Base-by-base conservation (phyloP, 2,329 filamentous ascomycete species). In the Ophiostoma novo-ulmi region DNA sequence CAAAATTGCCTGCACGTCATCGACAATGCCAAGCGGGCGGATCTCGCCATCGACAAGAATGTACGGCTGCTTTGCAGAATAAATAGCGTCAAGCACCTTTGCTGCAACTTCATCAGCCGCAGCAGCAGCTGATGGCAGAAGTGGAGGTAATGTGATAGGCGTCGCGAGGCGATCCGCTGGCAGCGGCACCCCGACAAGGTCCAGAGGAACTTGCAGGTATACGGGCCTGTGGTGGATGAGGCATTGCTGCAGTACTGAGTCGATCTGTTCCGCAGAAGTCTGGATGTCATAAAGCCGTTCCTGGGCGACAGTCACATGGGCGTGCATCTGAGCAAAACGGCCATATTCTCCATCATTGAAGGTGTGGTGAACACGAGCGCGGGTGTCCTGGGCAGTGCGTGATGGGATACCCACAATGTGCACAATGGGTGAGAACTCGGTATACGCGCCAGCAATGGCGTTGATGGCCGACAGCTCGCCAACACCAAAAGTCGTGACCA, bases 21-120 rank as follows among this genome's bases (percentile, higher is more conserved):
- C 79, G 1, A 94, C 79, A 20, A 91, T 90, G 61, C 89, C 85
- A 77, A 94, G 91, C 41, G 92, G 88, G 74, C 93, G 88, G 14
- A 92, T 90, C 76, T 92, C 94, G 44, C 91, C 91, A 78, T 97
- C 93, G 5, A 96, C 88, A 8, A 97, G 82, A 55, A 97, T 87
- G 52, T 95, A 82, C 4, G 93, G 93, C 71, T 87, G 88, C 79
- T 91, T 88, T 11, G 93, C 92, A n/a, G 70, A 70, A 48, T 74
- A 70, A 20, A 97, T 85, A 75, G 89, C 90, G 78, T 89, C 89
- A 71, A 94, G 81, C 13, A 96, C 85, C 17, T 92, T 88, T 52
- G 92, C 87, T 8, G 96, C 91, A n/a, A 94, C 91, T 72, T 93
- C 93, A 73, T 92, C 85, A 79, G 95, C 93, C 72, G 86, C 87